These are phyloP conservation scores for Themeda triandra DNA, from an alignment of 176 grass and related monocot species.

Conservation along the genomic window DNA sequence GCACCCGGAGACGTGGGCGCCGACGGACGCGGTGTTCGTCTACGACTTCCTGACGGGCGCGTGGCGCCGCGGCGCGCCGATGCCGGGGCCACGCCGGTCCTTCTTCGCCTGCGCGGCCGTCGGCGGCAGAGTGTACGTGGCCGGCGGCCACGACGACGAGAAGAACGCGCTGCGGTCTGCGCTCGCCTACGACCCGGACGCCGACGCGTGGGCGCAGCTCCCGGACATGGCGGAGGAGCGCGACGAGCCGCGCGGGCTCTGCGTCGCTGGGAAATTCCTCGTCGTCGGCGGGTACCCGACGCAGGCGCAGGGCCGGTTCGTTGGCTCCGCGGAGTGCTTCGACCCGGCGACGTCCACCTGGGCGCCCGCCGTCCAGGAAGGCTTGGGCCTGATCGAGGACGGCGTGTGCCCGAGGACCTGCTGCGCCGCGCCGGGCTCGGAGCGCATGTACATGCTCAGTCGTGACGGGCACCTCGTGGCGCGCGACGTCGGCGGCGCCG, in stretches of 20 bases:
- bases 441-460: slow-evolving; percentile 55
- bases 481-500: slow-evolving; percentile 20
- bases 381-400: slow-evolving; percentile 48
- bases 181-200: slow-evolving; percentile 57
- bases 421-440: slow-evolving; percentile 23
- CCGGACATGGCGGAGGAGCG: slow-evolving; percentile 77
- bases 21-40: slow-evolving; percentile 61
- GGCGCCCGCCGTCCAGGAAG: slow-evolving; percentile 15
- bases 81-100: slow-evolving; percentile 62
- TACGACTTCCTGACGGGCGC: slow-evolving; percentile 64
- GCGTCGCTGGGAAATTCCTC: slow-evolving; percentile 50
- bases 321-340: slow-evolving; percentile 53
- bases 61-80: slow-evolving; percentile 45
- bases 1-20: slow-evolving; percentile 77
- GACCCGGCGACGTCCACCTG: slow-evolving; percentile 45
- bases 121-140: slow-evolving; percentile 49
- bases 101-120: slow-evolving; percentile 75
- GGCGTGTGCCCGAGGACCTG: slow-evolving; percentile 50
- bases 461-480: slow-evolving; percentile 46
- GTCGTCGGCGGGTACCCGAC: slow-evolving; percentile 84
- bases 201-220: slow-evolving; percentile 52
- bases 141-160: slow-evolving; percentile 90
- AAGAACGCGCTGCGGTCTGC: slow-evolving; percentile 90
- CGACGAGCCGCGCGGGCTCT: slow-evolving; percentile 78
- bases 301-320: slow-evolving; percentile 68